A percentile compares a stretch with the other conserved stretches of the same genome.
phyloP scores from a whole-genome alignment of 352 stramenopile species.

The Peronospora tabacina region DNA sequence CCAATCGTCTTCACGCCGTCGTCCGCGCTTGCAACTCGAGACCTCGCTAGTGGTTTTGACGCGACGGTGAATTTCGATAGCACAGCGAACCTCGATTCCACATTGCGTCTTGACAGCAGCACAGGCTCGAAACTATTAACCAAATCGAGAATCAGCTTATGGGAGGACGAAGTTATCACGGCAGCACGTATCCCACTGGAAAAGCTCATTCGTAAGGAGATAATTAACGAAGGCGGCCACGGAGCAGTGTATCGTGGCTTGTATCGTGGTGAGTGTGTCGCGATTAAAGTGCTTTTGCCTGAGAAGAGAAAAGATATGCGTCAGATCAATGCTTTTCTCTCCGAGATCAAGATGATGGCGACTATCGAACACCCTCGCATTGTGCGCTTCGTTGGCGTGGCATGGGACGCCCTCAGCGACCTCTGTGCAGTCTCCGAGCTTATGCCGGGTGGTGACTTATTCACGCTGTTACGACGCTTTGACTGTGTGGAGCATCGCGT shows the following conservation, averaged over 20 bases:
- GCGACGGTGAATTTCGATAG: slow-evolving; percentile 24
- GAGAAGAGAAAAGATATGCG: slow-evolving; percentile 35
- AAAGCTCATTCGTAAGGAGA: slow-evolving; percentile 31
- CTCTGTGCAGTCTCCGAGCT: slow-evolving; percentile 48
- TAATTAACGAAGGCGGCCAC: slow-evolving; percentile 40
- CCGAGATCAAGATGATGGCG: slow-evolving; percentile 53
- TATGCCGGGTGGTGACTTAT: slow-evolving; percentile 43
- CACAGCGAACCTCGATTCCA: slow-evolving; percentile 20
- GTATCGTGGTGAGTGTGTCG: slow-evolving; percentile 40
- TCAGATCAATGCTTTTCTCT: slow-evolving; percentile 47
- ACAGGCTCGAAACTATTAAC: slow-evolving; percentile 1
- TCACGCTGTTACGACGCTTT: slow-evolving; percentile 29
- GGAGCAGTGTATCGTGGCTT: slow-evolving; percentile 40
- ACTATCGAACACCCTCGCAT: slow-evolving; percentile 49
- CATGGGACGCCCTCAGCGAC: slow-evolving; percentile 43
- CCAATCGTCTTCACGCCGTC: slow-evolving; percentile 12
- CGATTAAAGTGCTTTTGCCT: slow-evolving; percentile 43
- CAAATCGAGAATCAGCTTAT: slow-evolving; percentile 14
- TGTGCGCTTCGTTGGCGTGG: slow-evolving; percentile 48
- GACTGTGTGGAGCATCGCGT: slow-evolving; percentile 25
- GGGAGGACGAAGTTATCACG: slow-evolving; percentile 31
- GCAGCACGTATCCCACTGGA: slow-evolving; percentile 41
- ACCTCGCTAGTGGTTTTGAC: slow-evolving; percentile 18
- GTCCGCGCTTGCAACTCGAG: slow-evolving; percentile 1
- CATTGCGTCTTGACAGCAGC: slow-evolving; percentile 20